These are phyloP conservation scores for Aspergillus cejpii DNA, from an alignment of 2,329 filamentous ascomycete genomes.

Conservation along the genomic window DNA sequence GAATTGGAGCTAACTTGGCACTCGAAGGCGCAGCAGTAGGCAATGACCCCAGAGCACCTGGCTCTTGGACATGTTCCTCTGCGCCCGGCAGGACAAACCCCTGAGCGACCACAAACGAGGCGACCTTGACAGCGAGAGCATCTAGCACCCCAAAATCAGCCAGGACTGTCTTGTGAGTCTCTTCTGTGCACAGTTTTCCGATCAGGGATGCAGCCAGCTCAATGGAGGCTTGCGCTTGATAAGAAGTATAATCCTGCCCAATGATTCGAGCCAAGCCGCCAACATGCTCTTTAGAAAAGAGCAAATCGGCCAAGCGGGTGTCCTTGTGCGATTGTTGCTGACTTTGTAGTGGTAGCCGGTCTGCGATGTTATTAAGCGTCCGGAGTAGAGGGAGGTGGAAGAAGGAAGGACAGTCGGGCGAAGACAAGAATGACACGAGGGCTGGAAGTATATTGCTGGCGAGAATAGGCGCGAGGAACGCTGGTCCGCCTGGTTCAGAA, in stretches of 20 bases:
- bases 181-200: conserved; percentile 59
- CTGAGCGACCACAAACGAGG: conserved; percentile 60
- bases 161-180: conserved; percentile 64
- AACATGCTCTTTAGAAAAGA: conserved; percentile 60
- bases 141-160: conserved; percentile 69
- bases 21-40: conserved; percentile 56
- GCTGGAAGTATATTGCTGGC: conserved; percentile 60
- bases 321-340: conserved; percentile 46
- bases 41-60: conserved; percentile 52
- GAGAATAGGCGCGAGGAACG: conserved; percentile 69
- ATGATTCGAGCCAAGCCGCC: conserved; percentile 61
- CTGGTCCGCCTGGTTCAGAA: conserved; percentile 59
- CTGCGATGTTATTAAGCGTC: conserved; percentile 63
- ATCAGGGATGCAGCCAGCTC: conserved; percentile 45
- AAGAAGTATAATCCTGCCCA: conserved; percentile 48
- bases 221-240: conserved; percentile 48
- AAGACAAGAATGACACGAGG: conserved; percentile 65
- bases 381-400: conserved; percentile 68
- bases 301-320: conserved; percentile 51
- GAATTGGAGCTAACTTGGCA: conserved; percentile 59
- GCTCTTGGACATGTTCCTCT: conserved; percentile 48
- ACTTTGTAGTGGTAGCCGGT: conserved; percentile 55
- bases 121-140: conserved; percentile 66
- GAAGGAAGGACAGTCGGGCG: conserved; percentile 55
- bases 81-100: conserved; percentile 63